A percentile compares a stretch with the other conserved stretches of the same genome.
Evolutionary conservation across 1,139 yeast genomes (phyloP).

Genomic region (Debaryomyces psychrophilus): DNA sequence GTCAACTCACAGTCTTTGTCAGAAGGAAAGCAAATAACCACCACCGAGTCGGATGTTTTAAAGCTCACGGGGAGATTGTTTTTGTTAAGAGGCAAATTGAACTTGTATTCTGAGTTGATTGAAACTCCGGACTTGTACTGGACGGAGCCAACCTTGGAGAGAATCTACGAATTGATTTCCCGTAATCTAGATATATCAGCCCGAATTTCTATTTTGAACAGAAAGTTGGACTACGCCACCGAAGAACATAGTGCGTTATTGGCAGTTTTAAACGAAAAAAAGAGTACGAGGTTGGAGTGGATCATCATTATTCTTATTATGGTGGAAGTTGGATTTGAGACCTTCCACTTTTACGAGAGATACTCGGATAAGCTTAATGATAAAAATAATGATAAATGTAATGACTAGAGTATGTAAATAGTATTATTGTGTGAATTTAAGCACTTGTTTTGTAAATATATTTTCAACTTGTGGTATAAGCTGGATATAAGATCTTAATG

Average conservation of each 20-base stretch:
- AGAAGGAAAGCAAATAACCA: constrained; percentile 58
- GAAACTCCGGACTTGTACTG: constrained; percentile 93
- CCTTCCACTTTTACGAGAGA: constrained; percentile 51
- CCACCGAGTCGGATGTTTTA: constrained; percentile 65
- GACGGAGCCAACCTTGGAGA: constrained; percentile 86
- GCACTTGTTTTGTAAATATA: neutral
- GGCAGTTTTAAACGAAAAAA: constrained; percentile 74
- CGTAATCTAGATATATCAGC: constrained; percentile 73
- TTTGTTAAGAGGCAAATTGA: constrained; percentile 76
- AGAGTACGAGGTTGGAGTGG: constrained; percentile 81
- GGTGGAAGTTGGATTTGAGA: constrained; percentile 83
- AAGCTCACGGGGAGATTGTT: constrained; percentile 74
- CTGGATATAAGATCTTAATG: neutral
- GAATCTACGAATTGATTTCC: constrained; percentile 70
- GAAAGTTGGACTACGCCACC: constrained; percentile 86
- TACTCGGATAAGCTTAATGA: constrained; percentile 12
- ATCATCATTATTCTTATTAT: constrained; percentile 78
- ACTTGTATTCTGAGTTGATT: constrained; percentile 83
- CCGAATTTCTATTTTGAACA: constrained; percentile 75
- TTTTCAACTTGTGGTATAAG: neutral
- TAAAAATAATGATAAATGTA: neutral
- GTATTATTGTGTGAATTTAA: neutral
- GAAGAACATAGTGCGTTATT: constrained; percentile 83
- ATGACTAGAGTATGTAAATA: constrained; percentile 2
- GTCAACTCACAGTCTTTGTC: constrained; percentile 68